Evolutionary conservation across 2,329 filamentous ascomycete genomes (phyloP).

Genomic region (Diaporthe humulicola): DNA sequence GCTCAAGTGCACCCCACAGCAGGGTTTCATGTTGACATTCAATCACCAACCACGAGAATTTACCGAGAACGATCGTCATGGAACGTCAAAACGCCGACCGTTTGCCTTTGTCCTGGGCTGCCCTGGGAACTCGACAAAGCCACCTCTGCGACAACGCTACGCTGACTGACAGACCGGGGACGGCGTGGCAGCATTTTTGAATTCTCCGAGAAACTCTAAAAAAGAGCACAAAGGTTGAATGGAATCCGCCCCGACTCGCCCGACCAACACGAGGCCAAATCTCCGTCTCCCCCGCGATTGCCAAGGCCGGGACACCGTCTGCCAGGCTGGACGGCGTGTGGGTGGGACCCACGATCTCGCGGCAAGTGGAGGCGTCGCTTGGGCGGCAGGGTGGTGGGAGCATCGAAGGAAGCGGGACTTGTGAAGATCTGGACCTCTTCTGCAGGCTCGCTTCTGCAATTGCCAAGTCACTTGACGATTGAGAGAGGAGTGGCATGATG

Average conservation of each 20-base stretch:
- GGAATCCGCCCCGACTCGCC: constrained; percentile 11
- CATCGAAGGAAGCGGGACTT: constrained; percentile 23
- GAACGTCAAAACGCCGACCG: constrained; percentile 6
- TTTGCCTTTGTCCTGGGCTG: neutral
- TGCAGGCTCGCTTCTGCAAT: constrained; percentile 5
- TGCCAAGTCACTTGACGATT: constrained; percentile 25
- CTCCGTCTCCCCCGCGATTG: constrained; percentile 38
- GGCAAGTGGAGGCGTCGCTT: constrained; percentile 27
- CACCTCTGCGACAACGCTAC: neutral
- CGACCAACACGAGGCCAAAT: constrained; percentile 41
- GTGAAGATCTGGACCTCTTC: constrained; percentile 16
- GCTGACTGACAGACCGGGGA: neutral
- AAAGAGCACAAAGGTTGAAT: neutral
- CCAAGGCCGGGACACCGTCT: constrained; percentile 33
- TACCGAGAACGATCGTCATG: constrained; percentile 22
- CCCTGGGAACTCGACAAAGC: neutral
- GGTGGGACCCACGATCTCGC: constrained; percentile 31
- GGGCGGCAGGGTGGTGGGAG: neutral
- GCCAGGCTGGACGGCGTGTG: neutral
- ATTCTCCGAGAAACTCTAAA: constrained; percentile 27
- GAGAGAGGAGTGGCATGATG: neutral
- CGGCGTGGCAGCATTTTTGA: neutral
- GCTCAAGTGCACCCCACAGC: constrained; percentile 12
- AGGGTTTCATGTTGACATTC: constrained; percentile 27
- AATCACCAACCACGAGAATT: constrained; percentile 23